Base-by-base conservation (phyloP, 768 basidiomycete species). In the Termitomyces sp. region DNA sequence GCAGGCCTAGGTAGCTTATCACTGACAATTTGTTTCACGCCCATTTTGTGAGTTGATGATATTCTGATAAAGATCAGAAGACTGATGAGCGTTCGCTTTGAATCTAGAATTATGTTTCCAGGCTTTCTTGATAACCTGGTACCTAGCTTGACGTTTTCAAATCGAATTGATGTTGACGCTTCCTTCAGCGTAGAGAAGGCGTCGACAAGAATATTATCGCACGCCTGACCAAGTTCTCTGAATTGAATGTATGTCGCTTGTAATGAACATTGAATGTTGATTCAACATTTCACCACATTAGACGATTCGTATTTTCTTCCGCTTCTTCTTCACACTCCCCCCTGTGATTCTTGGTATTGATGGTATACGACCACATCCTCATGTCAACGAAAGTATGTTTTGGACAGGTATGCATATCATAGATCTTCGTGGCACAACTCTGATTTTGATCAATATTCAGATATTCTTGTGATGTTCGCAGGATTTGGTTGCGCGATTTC, bases 141-240 rank as follows among this genome's bases (percentile, higher is more conserved):
- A 62, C 57, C 83, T 66, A 58, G 13, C 36, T 36, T 40, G 26
- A 33, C 28, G 33, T 28, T n/a, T 43, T 57, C 18, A 50, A 18
- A 48, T 49, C 41, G 7, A 23, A 26, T 33, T 58, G 9, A 58
- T 59, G 36, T 20, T 43, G 7, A 43, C n/a, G 20, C n/a, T 16
- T 51, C 47, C 28, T 40, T 41, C 10, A 91, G 88, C 80, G 79
- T 67, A 64, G 62, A 18, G 81, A 88, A 67, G 82, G 82, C 4
- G 86, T 89, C 13, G 91, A 93, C 54, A 77, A 64, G 20, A 75
- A 65, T 35, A 89, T 87, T 3, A 78, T 93, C 50, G 79, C 89
- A 26, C 84, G 90, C 18, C 72, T 94, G 51, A 87, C 86, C 40
- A 92, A 87, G 63, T 93, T 90, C 68, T 87, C 89, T 40, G 89